Percentiles rank a stretch among this genome's conserved stretches.
phyloP scores from a whole-genome alignment of 495 filamentous ascomycete genomes.

The Neohortaea acidophila region DNA sequence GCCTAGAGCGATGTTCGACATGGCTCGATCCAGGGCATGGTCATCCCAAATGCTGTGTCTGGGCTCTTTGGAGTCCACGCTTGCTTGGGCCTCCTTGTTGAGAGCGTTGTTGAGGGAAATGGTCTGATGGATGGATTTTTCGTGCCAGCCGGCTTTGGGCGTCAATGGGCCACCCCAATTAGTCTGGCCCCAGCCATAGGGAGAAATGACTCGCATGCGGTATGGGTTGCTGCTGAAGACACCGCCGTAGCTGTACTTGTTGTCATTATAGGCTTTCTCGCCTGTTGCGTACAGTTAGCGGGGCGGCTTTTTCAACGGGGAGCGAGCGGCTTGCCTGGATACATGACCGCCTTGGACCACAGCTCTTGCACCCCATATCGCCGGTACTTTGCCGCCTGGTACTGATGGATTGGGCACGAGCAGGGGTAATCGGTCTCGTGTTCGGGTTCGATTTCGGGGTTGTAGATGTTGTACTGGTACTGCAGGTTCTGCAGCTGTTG shows the following conservation, averaged over 20 bases:
- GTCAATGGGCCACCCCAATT: slow-evolving; percentile 1
- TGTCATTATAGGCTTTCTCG: slow-evolving; percentile 31
- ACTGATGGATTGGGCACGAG: slow-evolving; percentile 10
- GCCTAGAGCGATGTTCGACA: slow-evolving; percentile 19
- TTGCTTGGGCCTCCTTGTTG: slow-evolving; percentile 27
- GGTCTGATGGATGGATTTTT: slow-evolving; percentile 14
- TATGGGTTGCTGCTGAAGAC: slow-evolving; percentile 27
- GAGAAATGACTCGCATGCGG: too few relatives aligned
- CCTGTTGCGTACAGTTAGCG: background rate
- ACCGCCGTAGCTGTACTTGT: slow-evolving; percentile 11
- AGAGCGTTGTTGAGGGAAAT: slow-evolving; percentile 17
- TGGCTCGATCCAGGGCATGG: slow-evolving; percentile 13
- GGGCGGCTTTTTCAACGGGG: background rate
- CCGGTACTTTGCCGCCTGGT: slow-evolving; percentile 20
- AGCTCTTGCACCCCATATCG: slow-evolving; percentile 28
- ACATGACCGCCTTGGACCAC: slow-evolving; percentile 36
- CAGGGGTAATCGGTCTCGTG: slow-evolving; percentile 25
- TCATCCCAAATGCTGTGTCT: slow-evolving; percentile 29
- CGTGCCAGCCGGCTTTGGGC: slow-evolving; percentile 19
- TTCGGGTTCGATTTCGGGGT: slow-evolving; percentile 35
- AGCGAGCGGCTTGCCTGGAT: slow-evolving; percentile 24
- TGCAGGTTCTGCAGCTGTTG: slow-evolving; percentile 28
- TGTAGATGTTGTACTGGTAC: slow-evolving; percentile 27
- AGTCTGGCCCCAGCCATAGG: slow-evolving; percentile 15
- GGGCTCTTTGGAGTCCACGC: slow-evolving; percentile 28